A percentile compares a stretch with the other conserved stretches of the same genome.
Evolutionary conservation across 176 grass and related monocot species (phyloP).

Genomic region (Miscanthus lutarioriparius): DNA sequence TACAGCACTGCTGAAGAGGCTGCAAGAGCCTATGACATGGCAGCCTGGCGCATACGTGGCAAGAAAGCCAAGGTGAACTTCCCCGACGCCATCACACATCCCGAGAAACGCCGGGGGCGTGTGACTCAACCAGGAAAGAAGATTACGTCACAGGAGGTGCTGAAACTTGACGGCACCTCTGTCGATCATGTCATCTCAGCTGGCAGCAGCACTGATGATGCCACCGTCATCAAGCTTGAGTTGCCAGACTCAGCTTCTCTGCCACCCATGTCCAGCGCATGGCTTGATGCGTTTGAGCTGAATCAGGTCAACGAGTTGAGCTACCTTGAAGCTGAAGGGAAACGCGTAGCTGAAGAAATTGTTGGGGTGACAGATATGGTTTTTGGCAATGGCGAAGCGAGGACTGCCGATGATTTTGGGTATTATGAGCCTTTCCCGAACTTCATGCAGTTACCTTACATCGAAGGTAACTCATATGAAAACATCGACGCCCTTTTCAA

Average conservation of each 20-base stretch:
- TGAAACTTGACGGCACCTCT: background rate
- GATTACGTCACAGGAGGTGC: background rate
- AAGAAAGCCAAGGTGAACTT: conserved; percentile 90
- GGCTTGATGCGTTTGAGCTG: conserved; percentile 22
- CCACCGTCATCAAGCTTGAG: background rate
- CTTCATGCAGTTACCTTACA: conserved; percentile 19
- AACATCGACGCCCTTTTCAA: conserved; percentile 16
- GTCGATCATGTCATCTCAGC: background rate
- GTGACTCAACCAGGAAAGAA: background rate
- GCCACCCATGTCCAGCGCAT: background rate
- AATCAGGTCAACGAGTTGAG: background rate
- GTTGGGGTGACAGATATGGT: background rate
- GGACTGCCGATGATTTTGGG: background rate
- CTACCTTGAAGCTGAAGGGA: background rate
- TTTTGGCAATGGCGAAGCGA: background rate
- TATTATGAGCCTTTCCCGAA: conserved; percentile 2
- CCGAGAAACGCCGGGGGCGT: conserved; percentile 7
- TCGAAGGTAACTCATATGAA: conserved; percentile 13
- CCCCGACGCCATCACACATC: conserved; percentile 24
- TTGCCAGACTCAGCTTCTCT: background rate
- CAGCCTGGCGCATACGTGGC: conserved; percentile 70
- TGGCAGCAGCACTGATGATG: conserved; percentile 4
- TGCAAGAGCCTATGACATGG: conserved; percentile 66
- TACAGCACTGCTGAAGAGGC: conserved; percentile 78
- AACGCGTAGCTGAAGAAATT: background rate